Base-by-base conservation (phyloP, 805 yeast species). In the Cyberlindnera amylophila region DNA sequence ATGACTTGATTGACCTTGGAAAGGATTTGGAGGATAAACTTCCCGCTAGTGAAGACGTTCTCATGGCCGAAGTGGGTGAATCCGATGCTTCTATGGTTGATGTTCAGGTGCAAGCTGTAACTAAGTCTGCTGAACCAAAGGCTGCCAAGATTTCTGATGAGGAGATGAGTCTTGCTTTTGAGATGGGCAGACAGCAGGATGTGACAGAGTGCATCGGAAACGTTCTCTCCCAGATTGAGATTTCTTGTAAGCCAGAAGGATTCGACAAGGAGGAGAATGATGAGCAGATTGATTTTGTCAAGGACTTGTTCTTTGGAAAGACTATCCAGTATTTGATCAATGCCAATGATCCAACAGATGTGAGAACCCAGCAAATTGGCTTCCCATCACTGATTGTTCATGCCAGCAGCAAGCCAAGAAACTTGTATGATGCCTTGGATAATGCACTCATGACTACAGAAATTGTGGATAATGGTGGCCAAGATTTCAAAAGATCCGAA, bases 191-290 rank as follows among this genome's bases (percentile, higher is more conserved):
- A 50, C 99, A 93, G 60, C 99, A 93, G 61, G 99, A 93, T 67
- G 98, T 93, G 15, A 89, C 97, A 0, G 99, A 93, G 60, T 91
- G 98, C 62, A 89, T 91, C 56, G 95, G 90, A 42, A 93, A 93
- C 61, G 97, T 93, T 7, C 70, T 90, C 12, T 86, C 83, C 50
- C 98, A 91, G 61, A 67, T 93, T 29, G 97, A 91, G 59, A 86
- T 95, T 19, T 95, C 96, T 0, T 71, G 86, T 44, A 79, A 74
- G 38, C 95, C 96, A 0, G 70, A 70, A 13, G 61, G 62, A 1
- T 57, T 82, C 36, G 95, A 85, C 38, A 73, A 65, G 1, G 70
- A 65, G 19, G 90, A 89, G 53, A 75, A 79, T 17, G 17, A 27
- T 4, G 98, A 91, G 59, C 97, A 91, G 57, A 63, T 73, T 40